Percentiles rank a stretch among this genome's conserved stretches.
These are phyloP conservation scores for Cucumis sativus DNA, from an alignment of 306 rosid species.

Conservation along the genomic window Cucumber_9930_V3 NC_026659.2:14259001-14259500, in stretches of 20 bases:
- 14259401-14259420: neutral
- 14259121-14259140: conserved; percentile 98
- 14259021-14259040: conserved; percentile 99
- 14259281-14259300: neutral
- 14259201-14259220: neutral
- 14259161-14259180: conserved; percentile 35
- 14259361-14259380: neutral
- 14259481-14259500: too few relatives aligned
- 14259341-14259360: neutral
- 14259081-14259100: conserved; percentile 87
- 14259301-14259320: neutral
- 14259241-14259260: neutral
- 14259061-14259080: conserved; percentile 66
- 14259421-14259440: neutral
- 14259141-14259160: conserved; percentile 95
- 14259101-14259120: conserved; percentile 88
- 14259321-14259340: neutral
- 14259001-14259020: conserved; percentile 78
- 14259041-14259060: conserved; percentile 86
- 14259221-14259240: neutral
- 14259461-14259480: too few relatives aligned
- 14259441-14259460: too few relatives aligned
- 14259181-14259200: neutral
- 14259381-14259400: neutral
- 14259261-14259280: neutral